Percentiles rank a stretch among this genome's conserved stretches.
phyloP scores from a whole-genome alignment of 2,329 filamentous ascomycete species.

The Aotearoamyces nothofagi region DNA sequence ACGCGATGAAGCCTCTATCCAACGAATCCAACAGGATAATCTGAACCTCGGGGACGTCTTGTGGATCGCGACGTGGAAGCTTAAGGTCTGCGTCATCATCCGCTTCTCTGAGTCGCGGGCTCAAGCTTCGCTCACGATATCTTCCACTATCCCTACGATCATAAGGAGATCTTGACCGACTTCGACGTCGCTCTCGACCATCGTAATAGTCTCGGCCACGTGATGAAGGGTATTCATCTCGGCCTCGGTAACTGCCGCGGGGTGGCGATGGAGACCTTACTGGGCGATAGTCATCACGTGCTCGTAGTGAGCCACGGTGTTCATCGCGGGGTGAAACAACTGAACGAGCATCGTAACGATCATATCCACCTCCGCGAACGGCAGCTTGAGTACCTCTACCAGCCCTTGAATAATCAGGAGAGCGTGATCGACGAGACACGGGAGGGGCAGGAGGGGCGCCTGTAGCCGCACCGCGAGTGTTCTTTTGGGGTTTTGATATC shows the following conservation, averaged over 20 bases:
- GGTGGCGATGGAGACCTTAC: constrained; percentile 42
- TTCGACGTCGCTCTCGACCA: constrained; percentile 29
- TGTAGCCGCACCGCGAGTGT: constrained; percentile 39
- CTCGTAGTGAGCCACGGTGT: constrained; percentile 29
- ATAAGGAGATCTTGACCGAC: constrained; percentile 55
- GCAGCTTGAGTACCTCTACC: constrained; percentile 22
- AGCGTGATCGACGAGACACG: constrained; percentile 38
- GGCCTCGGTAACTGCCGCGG: constrained; percentile 37
- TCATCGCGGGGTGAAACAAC: constrained; percentile 17
- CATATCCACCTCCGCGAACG: constrained; percentile 10
- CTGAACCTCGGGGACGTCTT: constrained; percentile 78
- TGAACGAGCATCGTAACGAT: constrained; percentile 26
- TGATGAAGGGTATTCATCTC: constrained; percentile 42
- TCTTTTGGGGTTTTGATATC: constrained; percentile 76
- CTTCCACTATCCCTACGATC: constrained; percentile 28
- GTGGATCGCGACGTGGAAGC: constrained; percentile 56
- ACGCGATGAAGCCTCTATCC: constrained; percentile 64
- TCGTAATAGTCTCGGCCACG: constrained; percentile 19
- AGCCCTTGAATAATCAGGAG: constrained; percentile 38
- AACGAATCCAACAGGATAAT: constrained; percentile 70
- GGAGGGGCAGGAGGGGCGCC: constrained; percentile 6
- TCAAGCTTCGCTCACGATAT: constrained; percentile 56
- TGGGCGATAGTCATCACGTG: constrained; percentile 51
- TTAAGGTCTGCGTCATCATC: constrained; percentile 49
- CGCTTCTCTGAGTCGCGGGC: constrained; percentile 39